These are phyloP conservation scores for Paraconiothyrium brasiliense DNA, from an alignment of 2,329 filamentous ascomycete species.

Conservation along the genomic window DNA sequence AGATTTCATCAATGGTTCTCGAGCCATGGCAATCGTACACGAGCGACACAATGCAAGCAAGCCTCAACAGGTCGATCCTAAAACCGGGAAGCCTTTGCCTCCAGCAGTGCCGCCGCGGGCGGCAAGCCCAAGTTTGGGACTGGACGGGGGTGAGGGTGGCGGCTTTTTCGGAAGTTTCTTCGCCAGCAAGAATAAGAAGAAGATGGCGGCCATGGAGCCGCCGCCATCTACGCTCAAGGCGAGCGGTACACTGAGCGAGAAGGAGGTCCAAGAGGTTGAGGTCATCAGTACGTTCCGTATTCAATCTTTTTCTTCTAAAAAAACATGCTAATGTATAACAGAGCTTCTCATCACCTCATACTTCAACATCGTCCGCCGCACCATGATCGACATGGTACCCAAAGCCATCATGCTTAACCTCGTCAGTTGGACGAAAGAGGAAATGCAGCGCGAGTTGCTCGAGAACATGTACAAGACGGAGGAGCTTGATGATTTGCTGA, in stretches of 20 bases:
- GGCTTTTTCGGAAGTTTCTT: slow-evolving; percentile 99
- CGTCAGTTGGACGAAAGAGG: slow-evolving; percentile 95
- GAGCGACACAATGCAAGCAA: slow-evolving; percentile 84
- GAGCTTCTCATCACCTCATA: slow-evolving; percentile 96
- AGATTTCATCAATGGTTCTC: slow-evolving; percentile 95
- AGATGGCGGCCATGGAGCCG: slow-evolving; percentile 99
- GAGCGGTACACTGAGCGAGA: slow-evolving; percentile 90
- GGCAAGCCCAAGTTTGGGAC: slow-evolving; percentile 75
- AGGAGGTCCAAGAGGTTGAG: slow-evolving; percentile 94
- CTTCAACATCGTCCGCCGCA: slow-evolving; percentile 97
- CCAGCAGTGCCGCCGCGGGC: slow-evolving; percentile 73
- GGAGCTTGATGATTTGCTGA: slow-evolving; percentile 91
- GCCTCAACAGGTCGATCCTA: slow-evolving; percentile 95
- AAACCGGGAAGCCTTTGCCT: slow-evolving; percentile 94
- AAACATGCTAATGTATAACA: slow-evolving; percentile 51
- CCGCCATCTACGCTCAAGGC: slow-evolving; percentile 94
- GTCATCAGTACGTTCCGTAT: slow-evolving; percentile 81
- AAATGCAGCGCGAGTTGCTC: slow-evolving; percentile 96
- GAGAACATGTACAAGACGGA: slow-evolving; percentile 96
- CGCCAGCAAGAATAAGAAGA: slow-evolving; percentile 99
- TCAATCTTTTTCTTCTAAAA: not conserved
- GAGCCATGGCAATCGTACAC: slow-evolving; percentile 97
- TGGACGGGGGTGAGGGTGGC: slow-evolving; percentile 57
- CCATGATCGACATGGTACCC: slow-evolving; percentile 99
- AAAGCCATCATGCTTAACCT: slow-evolving; percentile 99